Conservation (phyloP, 2,329 filamentous ascomycete species). For the Blastomyces emzantsi region DNA sequence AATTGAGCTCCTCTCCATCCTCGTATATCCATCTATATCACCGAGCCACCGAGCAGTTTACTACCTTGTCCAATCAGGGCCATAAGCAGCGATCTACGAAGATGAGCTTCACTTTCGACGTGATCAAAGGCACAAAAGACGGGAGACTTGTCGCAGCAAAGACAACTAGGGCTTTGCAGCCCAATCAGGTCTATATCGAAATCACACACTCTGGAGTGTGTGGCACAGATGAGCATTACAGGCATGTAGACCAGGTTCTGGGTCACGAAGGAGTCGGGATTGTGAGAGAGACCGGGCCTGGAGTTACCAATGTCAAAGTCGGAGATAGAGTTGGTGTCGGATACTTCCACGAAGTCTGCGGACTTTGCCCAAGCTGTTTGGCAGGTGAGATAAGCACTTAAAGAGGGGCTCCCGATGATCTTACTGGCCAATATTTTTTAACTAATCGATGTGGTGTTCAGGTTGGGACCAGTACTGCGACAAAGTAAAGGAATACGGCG, state of each 20-base stretch:
- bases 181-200: constrained; percentile 47
- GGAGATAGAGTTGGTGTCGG: constrained; percentile 39
- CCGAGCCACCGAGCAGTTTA: no score
- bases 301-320: constrained; percentile 28
- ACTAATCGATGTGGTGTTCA: neutral
- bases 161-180: constrained; percentile 4
- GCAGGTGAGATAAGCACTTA: neutral
- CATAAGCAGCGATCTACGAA: neutral
- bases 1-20: neutral
- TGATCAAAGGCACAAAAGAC: constrained; percentile 4
- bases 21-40: neutral
- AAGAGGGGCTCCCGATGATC: neutral
- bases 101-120: constrained; percentile 5
- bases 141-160: constrained; percentile 6
- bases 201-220: constrained; percentile 61
- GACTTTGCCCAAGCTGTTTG: constrained; percentile 22
- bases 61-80: neutral
- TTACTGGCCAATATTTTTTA: neutral
- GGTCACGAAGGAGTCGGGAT: constrained; percentile 34
- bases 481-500: constrained; percentile 30
- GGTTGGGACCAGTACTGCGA: constrained; percentile 20
- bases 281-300: constrained; percentile 26
- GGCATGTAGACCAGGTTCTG: constrained; percentile 19
- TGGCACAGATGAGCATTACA: constrained; percentile 46
- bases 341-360: constrained; percentile 32